Percentiles rank a stretch among this genome's conserved stretches.
Evolutionary conservation across 208 protist genomes (phyloP).

Genomic region (Giardia duodenalis): DNA sequence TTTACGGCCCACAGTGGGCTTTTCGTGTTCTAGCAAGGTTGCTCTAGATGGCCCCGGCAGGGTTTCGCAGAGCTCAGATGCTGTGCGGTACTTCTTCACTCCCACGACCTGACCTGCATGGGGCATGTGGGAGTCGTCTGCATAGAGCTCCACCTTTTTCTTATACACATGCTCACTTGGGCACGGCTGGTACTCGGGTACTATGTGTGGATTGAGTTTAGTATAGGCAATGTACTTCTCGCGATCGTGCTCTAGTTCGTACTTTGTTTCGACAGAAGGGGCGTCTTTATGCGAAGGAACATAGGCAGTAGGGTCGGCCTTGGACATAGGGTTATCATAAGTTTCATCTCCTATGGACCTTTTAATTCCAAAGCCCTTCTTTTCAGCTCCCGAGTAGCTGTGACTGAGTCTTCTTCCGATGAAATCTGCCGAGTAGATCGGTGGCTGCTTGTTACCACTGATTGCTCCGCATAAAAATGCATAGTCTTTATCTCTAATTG

Average conservation of each 20-base stretch:
- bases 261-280: neutral
- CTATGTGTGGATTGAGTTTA: neutral
- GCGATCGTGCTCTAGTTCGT: neutral
- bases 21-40: neutral
- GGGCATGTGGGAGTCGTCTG: neutral
- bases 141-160: too few relatives aligned
- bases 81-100: neutral
- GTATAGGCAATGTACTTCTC: neutral
- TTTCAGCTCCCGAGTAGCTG: neutral
- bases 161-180: neutral
- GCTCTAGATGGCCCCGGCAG: neutral
- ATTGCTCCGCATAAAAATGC: neutral
- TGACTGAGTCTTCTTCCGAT: neutral
- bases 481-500: neutral
- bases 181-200: neutral
- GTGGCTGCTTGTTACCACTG: neutral
- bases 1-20: neutral
- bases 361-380: neutral
- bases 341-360: neutral
- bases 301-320: neutral
- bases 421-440: neutral
- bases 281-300: neutral
- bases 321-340: neutral
- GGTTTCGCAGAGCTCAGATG: neutral
- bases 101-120: neutral